Conservation (phyloP, 2,329 filamentous ascomycete species). For the Nannizziopsis barbatae region DNA sequence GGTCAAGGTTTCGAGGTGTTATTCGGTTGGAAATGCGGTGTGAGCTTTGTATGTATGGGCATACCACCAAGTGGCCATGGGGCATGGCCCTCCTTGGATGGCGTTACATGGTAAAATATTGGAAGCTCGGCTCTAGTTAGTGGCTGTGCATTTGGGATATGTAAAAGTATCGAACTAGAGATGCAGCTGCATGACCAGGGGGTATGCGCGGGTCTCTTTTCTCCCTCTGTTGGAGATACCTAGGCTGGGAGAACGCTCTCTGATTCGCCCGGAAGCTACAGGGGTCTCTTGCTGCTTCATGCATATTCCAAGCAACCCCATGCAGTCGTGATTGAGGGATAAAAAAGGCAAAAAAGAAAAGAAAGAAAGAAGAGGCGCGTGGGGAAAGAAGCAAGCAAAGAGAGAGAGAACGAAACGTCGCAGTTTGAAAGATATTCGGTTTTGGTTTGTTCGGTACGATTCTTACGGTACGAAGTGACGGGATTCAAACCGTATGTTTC, state of each 20-base stretch:
- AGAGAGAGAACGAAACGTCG: neutral
- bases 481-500: neutral
- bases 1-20: too few relatives aligned
- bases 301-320: neutral
- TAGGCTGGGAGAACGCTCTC: neutral
- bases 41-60: too few relatives aligned
- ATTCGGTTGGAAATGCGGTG: too few relatives aligned
- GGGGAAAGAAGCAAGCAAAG: neutral
- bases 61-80: too few relatives aligned
- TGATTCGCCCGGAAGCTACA: slow-evolving; percentile 1
- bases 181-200: slow-evolving; percentile 4
- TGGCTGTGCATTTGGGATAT: slow-evolving; percentile 7
- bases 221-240: too few relatives aligned
- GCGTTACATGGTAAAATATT: too few relatives aligned
- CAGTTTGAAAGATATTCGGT: too few relatives aligned
- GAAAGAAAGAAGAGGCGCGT: slow-evolving; percentile 3
- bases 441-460: neutral
- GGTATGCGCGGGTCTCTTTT: neutral
- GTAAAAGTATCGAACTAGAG: neutral
- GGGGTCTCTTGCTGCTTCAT: neutral
- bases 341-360: too few relatives aligned
- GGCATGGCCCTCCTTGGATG: too few relatives aligned
- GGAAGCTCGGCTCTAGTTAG: neutral
- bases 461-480: neutral
- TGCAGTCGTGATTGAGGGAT: neutral